Conservation (phyloP, 805 yeast species). For the Wickerhamomyces hampshirensis region DNA sequence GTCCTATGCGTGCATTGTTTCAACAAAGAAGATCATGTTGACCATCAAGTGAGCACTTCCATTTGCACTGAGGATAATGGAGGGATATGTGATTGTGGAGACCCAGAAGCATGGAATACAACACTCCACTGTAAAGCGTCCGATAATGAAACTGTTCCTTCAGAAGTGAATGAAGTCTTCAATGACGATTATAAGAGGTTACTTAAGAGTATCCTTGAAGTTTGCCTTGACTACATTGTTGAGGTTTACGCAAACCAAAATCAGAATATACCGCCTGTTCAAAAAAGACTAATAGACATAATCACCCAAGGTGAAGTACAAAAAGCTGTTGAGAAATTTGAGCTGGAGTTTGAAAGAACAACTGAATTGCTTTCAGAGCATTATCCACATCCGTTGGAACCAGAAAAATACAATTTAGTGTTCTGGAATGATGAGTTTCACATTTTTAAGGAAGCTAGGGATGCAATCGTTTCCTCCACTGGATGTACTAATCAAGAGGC, state of each 20-base stretch:
- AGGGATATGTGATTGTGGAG: conserved; percentile 75
- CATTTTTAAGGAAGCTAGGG: conserved; percentile 49
- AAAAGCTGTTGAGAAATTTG: no score
- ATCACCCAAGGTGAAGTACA: no score
- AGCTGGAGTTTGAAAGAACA: no score
- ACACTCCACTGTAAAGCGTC: conserved; percentile 46
- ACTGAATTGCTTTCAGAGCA: no score
- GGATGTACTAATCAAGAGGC: conserved; percentile 28
- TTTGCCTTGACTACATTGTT: conserved; percentile 37
- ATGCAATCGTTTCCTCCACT: conserved; percentile 37
- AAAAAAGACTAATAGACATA: no score
- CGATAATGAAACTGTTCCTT: conserved; percentile 33
- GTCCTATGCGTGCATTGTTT: conserved; percentile 72
- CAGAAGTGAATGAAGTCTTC: conserved; percentile 1
- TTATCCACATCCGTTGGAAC: no score
- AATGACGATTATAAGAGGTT: conserved; percentile 8
- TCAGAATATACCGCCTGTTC: conserved; percentile 36
- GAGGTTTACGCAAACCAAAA: conserved; percentile 36
- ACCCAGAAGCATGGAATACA: conserved; percentile 69
- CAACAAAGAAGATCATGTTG: conserved; percentile 60
- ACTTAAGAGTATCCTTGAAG: conserved; percentile 26
- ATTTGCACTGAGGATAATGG: conserved; percentile 26
- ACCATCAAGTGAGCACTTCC: conserved; percentile 52
- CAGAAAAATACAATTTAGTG: conserved; percentile 40
- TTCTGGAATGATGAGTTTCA: conserved; percentile 83